Base-by-base conservation (phyloP, 1,139 yeast species). In the Saccharomyces hybrid region DNA sequence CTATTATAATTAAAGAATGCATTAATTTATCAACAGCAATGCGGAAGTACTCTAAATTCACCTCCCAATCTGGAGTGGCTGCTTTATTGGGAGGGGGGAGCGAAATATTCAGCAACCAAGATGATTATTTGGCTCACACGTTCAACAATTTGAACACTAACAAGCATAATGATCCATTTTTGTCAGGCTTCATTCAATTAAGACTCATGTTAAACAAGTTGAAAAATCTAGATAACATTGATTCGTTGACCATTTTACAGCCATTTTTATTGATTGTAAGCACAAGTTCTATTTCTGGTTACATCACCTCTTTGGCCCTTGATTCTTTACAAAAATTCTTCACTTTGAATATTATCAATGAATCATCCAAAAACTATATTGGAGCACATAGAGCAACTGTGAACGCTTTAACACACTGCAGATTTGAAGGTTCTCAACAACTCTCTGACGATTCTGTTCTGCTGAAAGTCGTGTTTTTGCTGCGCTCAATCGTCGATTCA, bases 391-490 rank as follows among this genome's bases (percentile, higher is more conserved):
- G 67, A 68, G 80, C 68, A 73, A 78, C 72, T 57, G 80, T 85
- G 28, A 80, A 88, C 16, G 86, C 97, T 0, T 78, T 95, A 56
- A 88, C 98, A 0, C 96, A 90, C 65, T 93, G 99, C 70, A 81
- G 96, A 41, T 95, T 93, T 68, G 98, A 93, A 72, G 96, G 96
- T 1, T 88, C 95, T 0, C 97, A 91, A 66, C 96, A 90, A 67
- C 81, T 85, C 46, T 85, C 91, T 46, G 99, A 95, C 71, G 99
- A 95, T 66, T 88, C 96, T 0, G 95, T 95, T 4, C 74, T 95
- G 53, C 76, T 91, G 53, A 88, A 88, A 64, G 95, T 95, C 26
- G 78, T 95, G 60, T 76, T 86, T 48, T 74, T 93, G 42, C 76
- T 93, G 68, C 95, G 89, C 62, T 73, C 76, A 46, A 78, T 91